Conservation (phyloP, 106 monocot species). For the Amphibolis antarctica region DNA sequence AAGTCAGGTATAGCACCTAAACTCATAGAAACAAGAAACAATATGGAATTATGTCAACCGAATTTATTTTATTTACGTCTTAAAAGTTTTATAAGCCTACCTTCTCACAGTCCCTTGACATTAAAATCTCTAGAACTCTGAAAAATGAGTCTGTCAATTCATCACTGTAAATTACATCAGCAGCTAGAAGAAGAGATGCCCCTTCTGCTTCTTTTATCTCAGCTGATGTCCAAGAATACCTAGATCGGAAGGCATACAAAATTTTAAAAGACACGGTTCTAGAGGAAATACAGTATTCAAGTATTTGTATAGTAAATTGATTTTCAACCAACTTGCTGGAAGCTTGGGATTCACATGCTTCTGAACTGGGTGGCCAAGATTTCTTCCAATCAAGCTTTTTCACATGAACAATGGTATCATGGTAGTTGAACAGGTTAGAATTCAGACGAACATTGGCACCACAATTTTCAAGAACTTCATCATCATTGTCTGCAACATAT, state of each 20-base stretch:
- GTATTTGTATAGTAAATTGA: not conserved
- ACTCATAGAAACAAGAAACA: not conserved
- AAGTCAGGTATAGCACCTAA: slow-evolving; percentile 72
- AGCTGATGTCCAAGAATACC: slow-evolving; percentile 47
- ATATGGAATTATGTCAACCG: not conserved
- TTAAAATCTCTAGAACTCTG: slow-evolving; percentile 34
- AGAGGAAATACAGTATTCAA: not conserved
- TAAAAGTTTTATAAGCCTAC: slow-evolving; percentile 12
- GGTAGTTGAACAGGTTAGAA: slow-evolving; percentile 30
- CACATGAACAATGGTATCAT: slow-evolving; percentile 30
- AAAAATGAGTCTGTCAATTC: slow-evolving; percentile 76
- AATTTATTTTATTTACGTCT: not conserved
- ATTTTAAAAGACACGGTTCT: not conserved
- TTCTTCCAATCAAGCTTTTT: slow-evolving; percentile 66
- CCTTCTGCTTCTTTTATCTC: slow-evolving; percentile 64
- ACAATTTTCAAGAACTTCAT: slow-evolving; percentile 65
- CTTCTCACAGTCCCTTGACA: slow-evolving; percentile 69
- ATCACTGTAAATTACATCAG: slow-evolving; percentile 85
- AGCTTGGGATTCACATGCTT: not conserved
- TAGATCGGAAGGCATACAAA: not conserved
- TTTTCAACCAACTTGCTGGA: too few relatives aligned
- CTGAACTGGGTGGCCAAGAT: slow-evolving; percentile 54
- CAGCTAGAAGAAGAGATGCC: slow-evolving; percentile 55
- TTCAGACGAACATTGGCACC: slow-evolving; percentile 39
- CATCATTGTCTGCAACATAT: slow-evolving; percentile 40